phyloP scores from a whole-genome alignment of 768 basidiomycete genomes.

The Amanita pseudoporphyria region DNA sequence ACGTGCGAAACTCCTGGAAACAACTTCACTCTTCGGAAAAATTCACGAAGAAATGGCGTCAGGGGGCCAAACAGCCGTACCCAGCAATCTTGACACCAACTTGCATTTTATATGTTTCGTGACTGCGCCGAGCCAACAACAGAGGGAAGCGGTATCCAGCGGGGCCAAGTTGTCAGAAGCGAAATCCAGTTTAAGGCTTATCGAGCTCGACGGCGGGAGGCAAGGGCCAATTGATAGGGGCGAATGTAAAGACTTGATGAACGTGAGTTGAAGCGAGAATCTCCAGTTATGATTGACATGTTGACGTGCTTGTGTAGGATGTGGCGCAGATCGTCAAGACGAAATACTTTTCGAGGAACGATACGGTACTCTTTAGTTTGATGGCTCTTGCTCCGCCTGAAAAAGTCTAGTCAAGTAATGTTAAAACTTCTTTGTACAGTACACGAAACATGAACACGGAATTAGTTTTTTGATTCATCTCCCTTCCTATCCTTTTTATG shows the following conservation, averaged over 20 bases:
- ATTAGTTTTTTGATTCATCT: neutral
- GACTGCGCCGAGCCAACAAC: conserved; percentile 34
- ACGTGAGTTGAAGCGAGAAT: conserved; percentile 25
- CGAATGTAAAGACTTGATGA: conserved; percentile 45
- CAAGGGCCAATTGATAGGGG: conserved; percentile 77
- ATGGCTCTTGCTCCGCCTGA: conserved; percentile 37
- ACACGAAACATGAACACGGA: too few relatives aligned
- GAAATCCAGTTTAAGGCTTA: conserved; percentile 33
- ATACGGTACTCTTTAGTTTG: conserved; percentile 57
- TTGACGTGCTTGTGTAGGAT: conserved; percentile 32
- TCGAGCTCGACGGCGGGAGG: conserved; percentile 82
- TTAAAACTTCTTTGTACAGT: too few relatives aligned
- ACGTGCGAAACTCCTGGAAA: conserved; percentile 66
- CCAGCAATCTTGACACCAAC: conserved; percentile 56
- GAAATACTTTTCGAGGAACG: conserved; percentile 42
- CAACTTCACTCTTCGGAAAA: conserved; percentile 62
- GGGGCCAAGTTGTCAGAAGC: neutral
- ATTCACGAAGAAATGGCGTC: conserved; percentile 69
- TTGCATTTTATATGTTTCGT: conserved; percentile 89
- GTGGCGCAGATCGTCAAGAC: conserved; percentile 54
- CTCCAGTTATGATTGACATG: neutral
- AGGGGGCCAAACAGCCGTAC: conserved; percentile 59
- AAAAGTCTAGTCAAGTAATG: too few relatives aligned
- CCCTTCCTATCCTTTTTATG: neutral
- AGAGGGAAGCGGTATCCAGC: neutral